Evolutionary conservation across 768 basidiomycete genomes (phyloP).

Genomic region (Tricholoma saponaceum): DNA sequence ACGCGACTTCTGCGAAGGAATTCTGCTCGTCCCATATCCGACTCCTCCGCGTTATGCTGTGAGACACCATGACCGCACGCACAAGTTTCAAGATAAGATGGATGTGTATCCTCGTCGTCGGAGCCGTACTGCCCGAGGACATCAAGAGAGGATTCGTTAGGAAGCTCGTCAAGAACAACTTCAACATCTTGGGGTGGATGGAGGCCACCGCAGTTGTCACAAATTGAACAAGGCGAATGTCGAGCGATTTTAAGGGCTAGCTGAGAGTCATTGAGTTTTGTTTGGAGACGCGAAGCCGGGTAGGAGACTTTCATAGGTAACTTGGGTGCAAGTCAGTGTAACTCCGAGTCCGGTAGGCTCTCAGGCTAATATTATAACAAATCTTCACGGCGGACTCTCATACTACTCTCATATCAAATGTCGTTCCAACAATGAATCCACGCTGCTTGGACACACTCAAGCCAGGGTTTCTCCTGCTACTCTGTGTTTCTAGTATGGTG

Average conservation of each 20-base stretch:
- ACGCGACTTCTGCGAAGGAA: constrained; percentile 69
- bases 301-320: constrained; percentile 59
- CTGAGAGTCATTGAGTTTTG: constrained; percentile 44
- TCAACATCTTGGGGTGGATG: constrained; percentile 57
- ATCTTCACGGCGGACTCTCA: too few species aligned
- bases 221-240: constrained; percentile 68
- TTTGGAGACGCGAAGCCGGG: constrained; percentile 53
- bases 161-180: constrained; percentile 53
- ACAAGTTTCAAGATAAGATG: constrained; percentile 56
- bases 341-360: too few species aligned
- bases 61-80: constrained; percentile 63
- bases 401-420: too few species aligned
- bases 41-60: constrained; percentile 65
- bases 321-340: too few species aligned
- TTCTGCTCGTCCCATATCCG: constrained; percentile 53
- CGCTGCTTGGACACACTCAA: background rate
- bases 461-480: background rate
- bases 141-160: constrained; percentile 45
- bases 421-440: background rate
- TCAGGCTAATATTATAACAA: too few species aligned
- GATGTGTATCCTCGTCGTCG: constrained; percentile 57
- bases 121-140: constrained; percentile 65
- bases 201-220: constrained; percentile 65
- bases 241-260: constrained; percentile 78
- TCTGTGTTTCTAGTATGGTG: background rate